Base-by-base conservation (phyloP, 306 rosid species). In the Pyrus communis region DNA sequence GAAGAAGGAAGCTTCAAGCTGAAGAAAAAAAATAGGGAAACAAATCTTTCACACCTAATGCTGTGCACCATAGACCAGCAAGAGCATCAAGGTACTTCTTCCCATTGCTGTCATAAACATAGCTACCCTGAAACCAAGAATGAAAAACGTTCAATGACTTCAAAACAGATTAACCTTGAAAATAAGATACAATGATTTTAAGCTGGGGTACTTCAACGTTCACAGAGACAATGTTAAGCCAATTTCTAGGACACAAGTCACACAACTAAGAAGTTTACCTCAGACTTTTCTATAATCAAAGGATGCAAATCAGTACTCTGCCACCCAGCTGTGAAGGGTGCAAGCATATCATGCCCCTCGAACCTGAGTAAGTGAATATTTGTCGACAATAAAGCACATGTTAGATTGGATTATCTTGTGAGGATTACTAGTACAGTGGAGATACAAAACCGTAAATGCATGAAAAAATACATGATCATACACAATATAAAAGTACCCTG, bases 311-410 rank as follows among this genome's bases (percentile, higher is more conserved):
- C 93, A 57, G 81, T 17, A 66, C 84, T 78, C 80, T 89, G 93
- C 90, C 91, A 84, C 81, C 98, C 99, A 28, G 98, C 86, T 12
- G 97, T 95, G 90, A 95, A 95, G 80, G 99, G 99, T 49, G 99
- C 99, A 80, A 95, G 97, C 99, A 95, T 95, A 71, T 82, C 87
- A 80, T 95, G 99, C 54, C 96, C 92, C 84, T 81, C 91, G 75
- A 74, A 87, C 84, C 99, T 95, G 88, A 51, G 65, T 82, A 45
- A 73, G 67, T 63, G 64, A 57, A 70, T 68, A 81, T 9, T 79
- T 66, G 75, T 83, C 68, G 77, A 67, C 69, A 69, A 55, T 28
- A 62, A 70, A 25, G 65, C 67, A 77, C 61, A 25, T 74, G 49
- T 62, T n/a, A 69, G 73, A 57, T 60, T 64, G 75, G 54, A 63